Evolutionary conservation across 2,329 filamentous ascomycete species (phyloP), one percentile per base, ranked within the genome.

Genomic region (Microascus cirrosus): DNA sequence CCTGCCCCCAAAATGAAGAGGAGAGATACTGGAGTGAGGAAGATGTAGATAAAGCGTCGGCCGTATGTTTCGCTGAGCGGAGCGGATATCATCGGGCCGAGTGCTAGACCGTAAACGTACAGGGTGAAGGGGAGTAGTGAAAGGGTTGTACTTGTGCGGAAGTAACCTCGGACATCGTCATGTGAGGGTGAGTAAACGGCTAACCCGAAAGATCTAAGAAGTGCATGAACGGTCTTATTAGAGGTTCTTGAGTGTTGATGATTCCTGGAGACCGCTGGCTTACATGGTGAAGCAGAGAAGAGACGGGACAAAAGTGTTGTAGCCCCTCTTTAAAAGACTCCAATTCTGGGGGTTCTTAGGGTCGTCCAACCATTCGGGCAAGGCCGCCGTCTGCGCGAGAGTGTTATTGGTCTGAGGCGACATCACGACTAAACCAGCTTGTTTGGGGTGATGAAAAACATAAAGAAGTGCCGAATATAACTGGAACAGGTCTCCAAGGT

Each of bases 1-100:
- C 81, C 79, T 20, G 75, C 76, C 4, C 76, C 84, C 24, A 78
- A 81, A 62, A 81, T 85, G 66, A 88, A 88, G 1, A 77, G 77
- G 1, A 80, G 79, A 59, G 87, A 74, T 11, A 74, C 73, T 58
- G 77, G 68, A 63, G 84, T 84, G 4, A 81, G 84, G 58, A 74
- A 68, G 62, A 81, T 76, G 65, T 86, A 85, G n/a, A 87, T 74
- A 50, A 78, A 67, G 64, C 86, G 78, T 7, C 82, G 75, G 2
- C 82, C 86, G 56, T 80, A 83, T 20, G 87, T 69, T 65, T 89
- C 85, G 34, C 80, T 80, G 22, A 88, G 67, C 0, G 85, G 84
- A 2, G 85, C 86, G 80, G 84, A 87, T 2, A 88, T 65, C 11
- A 87, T 69, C 0, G 84, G 84, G 0, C 83, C 83, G 57, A 86